Evolutionary conservation across 345 rosid genomes (phyloP).

Genomic region (Acer yangbiense): DNA sequence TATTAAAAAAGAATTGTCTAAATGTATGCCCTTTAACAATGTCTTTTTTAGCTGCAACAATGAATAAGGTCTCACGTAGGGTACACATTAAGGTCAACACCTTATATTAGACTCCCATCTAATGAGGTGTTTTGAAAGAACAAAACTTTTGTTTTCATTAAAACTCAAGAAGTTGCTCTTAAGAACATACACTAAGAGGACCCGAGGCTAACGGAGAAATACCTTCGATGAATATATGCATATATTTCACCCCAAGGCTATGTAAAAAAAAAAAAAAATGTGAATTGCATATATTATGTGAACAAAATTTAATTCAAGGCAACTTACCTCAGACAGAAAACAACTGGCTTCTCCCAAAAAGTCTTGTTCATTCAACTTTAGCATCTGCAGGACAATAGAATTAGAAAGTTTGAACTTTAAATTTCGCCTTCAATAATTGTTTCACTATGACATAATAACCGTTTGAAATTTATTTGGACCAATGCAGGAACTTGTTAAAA

Average conservation of each 20-base stretch:
- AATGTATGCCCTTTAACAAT: no score
- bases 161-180: not conserved
- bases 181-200: no score
- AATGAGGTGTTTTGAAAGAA: no score
- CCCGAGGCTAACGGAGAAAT: not conserved
- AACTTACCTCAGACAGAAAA: constrained; percentile 60
- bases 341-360: constrained; percentile 81
- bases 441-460: not conserved
- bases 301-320: not conserved
- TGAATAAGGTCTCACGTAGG: no score
- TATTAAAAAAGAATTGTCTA: no score
- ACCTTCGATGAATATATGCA: not conserved
- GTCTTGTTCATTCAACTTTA: constrained; percentile 65
- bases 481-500: constrained; percentile 6
- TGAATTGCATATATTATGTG: not conserved
- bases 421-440: not conserved
- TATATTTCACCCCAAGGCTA: not conserved
- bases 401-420: constrained; percentile 3
- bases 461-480: not conserved
- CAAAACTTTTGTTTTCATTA: no score
- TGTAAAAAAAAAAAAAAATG: not conserved
- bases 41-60: no score
- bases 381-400: constrained; percentile 38
- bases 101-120: no score
- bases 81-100: no score